Percentiles rank a stretch among this genome's conserved stretches.
Conservation (phyloP, 495 filamentous ascomycete genomes). For the Podospora comata region DNA sequence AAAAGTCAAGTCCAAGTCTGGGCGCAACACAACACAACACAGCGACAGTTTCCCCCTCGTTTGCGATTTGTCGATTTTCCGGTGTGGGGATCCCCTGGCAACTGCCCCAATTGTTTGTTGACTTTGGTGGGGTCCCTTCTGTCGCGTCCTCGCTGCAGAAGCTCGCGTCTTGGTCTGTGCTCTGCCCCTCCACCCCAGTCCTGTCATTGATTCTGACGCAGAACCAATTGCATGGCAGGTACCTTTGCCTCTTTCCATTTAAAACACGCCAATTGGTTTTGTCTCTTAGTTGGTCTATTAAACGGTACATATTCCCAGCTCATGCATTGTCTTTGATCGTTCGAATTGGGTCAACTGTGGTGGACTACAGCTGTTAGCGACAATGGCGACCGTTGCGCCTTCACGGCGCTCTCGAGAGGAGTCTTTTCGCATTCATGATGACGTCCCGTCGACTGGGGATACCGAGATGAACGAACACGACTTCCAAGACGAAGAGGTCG, state of each 20-base stretch:
- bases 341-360: neutral
- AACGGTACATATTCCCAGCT: neutral
- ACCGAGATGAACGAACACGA: slow-evolving; percentile 34
- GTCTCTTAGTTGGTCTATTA: too few relatives aligned
- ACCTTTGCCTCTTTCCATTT: neutral
- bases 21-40: neutral
- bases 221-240: neutral
- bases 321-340: neutral
- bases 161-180: slow-evolving; percentile 30
- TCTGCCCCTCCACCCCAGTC: slow-evolving; percentile 22
- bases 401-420: slow-evolving; percentile 23
- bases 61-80: slow-evolving; percentile 15
- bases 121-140: slow-evolving; percentile 21
- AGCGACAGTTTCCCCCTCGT: slow-evolving; percentile 10
- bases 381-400: slow-evolving; percentile 27
- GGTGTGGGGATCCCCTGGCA: slow-evolving; percentile 37
- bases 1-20: neutral
- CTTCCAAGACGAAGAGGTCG: slow-evolving; percentile 11
- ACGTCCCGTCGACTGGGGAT: slow-evolving; percentile 36
- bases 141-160: slow-evolving; percentile 16
- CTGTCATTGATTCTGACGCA: neutral
- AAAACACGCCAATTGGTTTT: slow-evolving; percentile 11
- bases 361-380: neutral
- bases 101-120: slow-evolving; percentile 44
- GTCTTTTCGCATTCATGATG: slow-evolving; percentile 43